Base-by-base conservation (phyloP, 768 basidiomycete genomes). In the Trametes punicea region DNA sequence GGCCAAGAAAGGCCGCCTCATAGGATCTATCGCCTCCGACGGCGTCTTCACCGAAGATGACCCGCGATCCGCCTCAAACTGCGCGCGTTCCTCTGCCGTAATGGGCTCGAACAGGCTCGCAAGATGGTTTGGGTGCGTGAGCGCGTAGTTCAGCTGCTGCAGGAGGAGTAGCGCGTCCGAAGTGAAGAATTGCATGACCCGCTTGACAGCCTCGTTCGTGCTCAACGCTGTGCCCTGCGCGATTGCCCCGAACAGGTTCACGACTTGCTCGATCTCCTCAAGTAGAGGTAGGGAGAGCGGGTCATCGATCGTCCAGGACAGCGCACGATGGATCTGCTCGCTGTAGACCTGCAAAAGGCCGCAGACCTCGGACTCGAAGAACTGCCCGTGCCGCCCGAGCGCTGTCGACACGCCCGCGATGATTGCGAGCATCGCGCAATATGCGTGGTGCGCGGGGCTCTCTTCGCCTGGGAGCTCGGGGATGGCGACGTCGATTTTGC, bases 91-190 rank as follows among this genome's bases (percentile, higher is more conserved):
- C 10, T 92, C 91, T 2, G 79, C 67, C 0, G 88, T 87, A 13
- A 90, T 77, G 6, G 92, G 87, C 55, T 95, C 91, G 62, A 95
- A 75, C 25, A 91, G 75, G 61, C 85, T 86, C 1, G 87, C 84
- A 11, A 97, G 79, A 63, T 93, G 87, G 64, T 94, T 90, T 6
- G 94, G 94, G 69, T 98, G 94, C 0, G 91, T 87, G 44, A 96
- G 77, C 0, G 91, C 89, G 61, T 94, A 93, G 69, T 93, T 94
- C 59, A 97, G 72, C 61, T 93, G 89, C 65, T 93, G 92, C 1
- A 97, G 76, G 23, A 96, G 81, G 29, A 83, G 75, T 18, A 94
- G 71, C 0, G 87, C 84, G 57, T 82, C 83, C 0, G 75, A 75
- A 2, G 84, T 81, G 68, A 91, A 93, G 16, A 81, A 82, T 0